A percentile compares a stretch with the other conserved stretches of the same genome.
Conservation (phyloP, 73 alveolate genomes). For the Halteria grandinella region DNA sequence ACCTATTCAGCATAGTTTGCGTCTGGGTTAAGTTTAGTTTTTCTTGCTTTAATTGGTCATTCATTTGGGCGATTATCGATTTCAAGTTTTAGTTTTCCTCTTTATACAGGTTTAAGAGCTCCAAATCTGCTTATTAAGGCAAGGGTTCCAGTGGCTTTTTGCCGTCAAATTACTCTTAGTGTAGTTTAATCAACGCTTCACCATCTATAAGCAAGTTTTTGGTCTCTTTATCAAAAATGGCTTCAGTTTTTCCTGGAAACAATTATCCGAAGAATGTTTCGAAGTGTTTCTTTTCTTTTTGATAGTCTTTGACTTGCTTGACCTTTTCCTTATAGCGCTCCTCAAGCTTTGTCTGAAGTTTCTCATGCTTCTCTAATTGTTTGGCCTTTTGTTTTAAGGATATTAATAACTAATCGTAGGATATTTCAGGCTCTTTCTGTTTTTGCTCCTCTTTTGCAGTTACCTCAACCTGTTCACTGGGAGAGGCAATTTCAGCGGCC, state of each 20-base stretch:
- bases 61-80: conserved; percentile 1
- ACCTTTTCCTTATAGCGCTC: conserved; percentile 49
- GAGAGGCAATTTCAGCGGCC: no score
- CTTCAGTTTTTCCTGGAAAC: neutral
- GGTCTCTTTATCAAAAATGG: conserved; percentile 31
- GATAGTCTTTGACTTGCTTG: conserved; percentile 7
- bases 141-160: neutral
- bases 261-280: neutral
- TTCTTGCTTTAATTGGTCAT: no score
- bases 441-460: no score
- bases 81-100: conserved; percentile 39
- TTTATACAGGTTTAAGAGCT: neutral
- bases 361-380: conserved; percentile 20
- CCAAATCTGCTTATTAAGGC: neutral
- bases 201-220: conserved; percentile 5
- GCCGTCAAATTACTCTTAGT: neutral
- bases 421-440: conserved; percentile 1
- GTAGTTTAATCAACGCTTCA: conserved; percentile 6
- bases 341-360: conserved; percentile 27
- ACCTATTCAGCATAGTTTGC: no score
- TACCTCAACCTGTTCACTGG: no score
- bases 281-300: conserved; percentile 3
- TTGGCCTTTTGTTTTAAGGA: conserved; percentile 2
- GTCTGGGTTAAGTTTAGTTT: no score
- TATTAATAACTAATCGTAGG: conserved; percentile 13